phyloP scores from a whole-genome alignment of 2,329 filamentous ascomycete species.

The Neofusicoccum kwambonambiense region DNA sequence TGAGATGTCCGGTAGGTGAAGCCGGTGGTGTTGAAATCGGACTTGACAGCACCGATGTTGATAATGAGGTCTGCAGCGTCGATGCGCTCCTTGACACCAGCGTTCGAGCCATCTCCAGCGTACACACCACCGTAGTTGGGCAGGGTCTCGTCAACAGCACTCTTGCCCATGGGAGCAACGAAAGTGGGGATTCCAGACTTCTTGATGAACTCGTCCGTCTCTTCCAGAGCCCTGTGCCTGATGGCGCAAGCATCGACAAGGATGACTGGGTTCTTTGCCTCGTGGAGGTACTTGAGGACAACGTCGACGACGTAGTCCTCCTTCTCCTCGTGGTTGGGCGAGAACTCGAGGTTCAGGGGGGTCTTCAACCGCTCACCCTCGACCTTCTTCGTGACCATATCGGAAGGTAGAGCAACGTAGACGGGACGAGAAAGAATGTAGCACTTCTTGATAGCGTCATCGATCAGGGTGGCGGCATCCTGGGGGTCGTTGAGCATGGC shows the following conservation, averaged over 20 bases:
- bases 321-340: conserved; percentile 65
- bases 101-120: conserved; percentile 71
- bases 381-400: conserved; percentile 74
- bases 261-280: conserved; percentile 72
- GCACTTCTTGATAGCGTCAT: conserved; percentile 73
- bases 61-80: conserved; percentile 71
- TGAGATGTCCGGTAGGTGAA: conserved; percentile 78
- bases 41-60: conserved; percentile 67
- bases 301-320: conserved; percentile 83
- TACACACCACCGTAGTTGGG: conserved; percentile 82
- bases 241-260: conserved; percentile 82
- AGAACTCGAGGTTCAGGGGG: conserved; percentile 65
- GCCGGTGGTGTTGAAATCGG: conserved; percentile 78
- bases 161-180: conserved; percentile 88
- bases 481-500: conserved; percentile 68
- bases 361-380: conserved; percentile 70
- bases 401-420: conserved; percentile 79
- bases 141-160: conserved; percentile 73
- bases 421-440: conserved; percentile 73
- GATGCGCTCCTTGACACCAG: conserved; percentile 61
- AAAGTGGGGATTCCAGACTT: conserved; percentile 77
- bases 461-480: conserved; percentile 73
- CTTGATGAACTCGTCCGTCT: conserved; percentile 70
- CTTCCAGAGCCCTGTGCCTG: conserved; percentile 69
- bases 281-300: conserved; percentile 69